Percentiles rank a stretch among this genome's conserved stretches.
These are phyloP conservation scores for Clavaria fumosa DNA, from an alignment of 768 basidiomycete genomes.

Conservation along the genomic window DNA sequence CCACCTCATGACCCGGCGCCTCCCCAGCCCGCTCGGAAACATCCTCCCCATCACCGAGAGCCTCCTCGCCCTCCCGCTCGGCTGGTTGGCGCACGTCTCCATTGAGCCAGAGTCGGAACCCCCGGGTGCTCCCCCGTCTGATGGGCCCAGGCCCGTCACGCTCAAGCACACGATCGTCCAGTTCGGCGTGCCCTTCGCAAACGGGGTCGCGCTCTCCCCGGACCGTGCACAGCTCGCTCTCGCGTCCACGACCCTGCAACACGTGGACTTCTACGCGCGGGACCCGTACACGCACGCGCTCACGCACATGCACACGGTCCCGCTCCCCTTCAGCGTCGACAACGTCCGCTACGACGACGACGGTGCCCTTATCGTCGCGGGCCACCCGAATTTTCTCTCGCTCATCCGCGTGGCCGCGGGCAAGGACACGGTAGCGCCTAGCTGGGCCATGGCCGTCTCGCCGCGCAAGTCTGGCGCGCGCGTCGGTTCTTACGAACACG, in stretches of 20 bases:
- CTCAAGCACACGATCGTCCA: slow-evolving; percentile 25
- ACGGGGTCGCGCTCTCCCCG: slow-evolving; percentile 49
- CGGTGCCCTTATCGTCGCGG: slow-evolving; percentile 38
- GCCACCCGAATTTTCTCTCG: slow-evolving; percentile 50
- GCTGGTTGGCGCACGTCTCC: slow-evolving; percentile 43
- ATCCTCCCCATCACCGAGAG: slow-evolving; percentile 41
- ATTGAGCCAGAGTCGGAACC: slow-evolving; percentile 14
- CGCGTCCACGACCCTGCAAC: slow-evolving; percentile 33
- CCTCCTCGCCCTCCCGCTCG: slow-evolving; percentile 37
- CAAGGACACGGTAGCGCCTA: slow-evolving; percentile 28
- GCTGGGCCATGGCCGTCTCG: slow-evolving; percentile 42
- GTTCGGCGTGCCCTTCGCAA: slow-evolving; percentile 45
- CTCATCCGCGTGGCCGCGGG: slow-evolving; percentile 30
- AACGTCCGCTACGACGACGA: slow-evolving; percentile 40
- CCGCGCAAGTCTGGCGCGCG: slow-evolving; percentile 6
- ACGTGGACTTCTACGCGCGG: slow-evolving; percentile 38
- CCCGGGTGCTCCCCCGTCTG: slow-evolving; percentile 8
- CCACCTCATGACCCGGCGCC: slow-evolving; percentile 49
- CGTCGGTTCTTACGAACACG: slow-evolving; percentile 11
- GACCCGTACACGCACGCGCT: slow-evolving; percentile 30
- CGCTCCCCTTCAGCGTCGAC: slow-evolving; percentile 45
- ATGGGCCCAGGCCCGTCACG: too few species aligned
- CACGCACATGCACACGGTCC: slow-evolving; percentile 22
- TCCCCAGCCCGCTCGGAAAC: slow-evolving; percentile 32
- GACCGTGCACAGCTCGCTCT: slow-evolving; percentile 36